A percentile compares a stretch with the other conserved stretches of the same genome.
phyloP scores from a whole-genome alignment of 176 grass and related monocot genomes.

The Microstegium vimineum region DNA sequence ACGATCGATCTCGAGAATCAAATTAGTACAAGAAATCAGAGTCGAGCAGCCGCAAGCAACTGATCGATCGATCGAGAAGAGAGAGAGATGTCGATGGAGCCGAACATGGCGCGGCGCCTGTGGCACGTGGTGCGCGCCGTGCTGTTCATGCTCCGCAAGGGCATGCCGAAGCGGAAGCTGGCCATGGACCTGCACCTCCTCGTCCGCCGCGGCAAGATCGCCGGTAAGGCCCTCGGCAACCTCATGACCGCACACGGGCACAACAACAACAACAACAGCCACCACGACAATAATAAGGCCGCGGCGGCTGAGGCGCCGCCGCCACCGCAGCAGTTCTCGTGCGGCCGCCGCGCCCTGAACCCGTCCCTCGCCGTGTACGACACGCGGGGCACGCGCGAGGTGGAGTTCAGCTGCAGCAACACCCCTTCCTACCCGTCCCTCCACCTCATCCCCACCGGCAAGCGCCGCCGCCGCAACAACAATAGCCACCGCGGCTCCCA shows the following conservation, averaged over 20 bases:
- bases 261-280: too few species aligned
- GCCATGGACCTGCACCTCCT: slow-evolving; percentile 72
- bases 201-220: slow-evolving; percentile 79
- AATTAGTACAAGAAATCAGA: background rate
- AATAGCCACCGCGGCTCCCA: slow-evolving; percentile 10
- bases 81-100: slow-evolving; percentile 1
- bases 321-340: slow-evolving; percentile 13
- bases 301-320: background rate
- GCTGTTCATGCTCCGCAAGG: slow-evolving; percentile 71
- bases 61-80: background rate
- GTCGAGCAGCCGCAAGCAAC: background rate
- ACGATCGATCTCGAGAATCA: background rate
- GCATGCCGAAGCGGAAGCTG: slow-evolving; percentile 79
- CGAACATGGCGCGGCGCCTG: slow-evolving; percentile 48
- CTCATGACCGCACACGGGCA: slow-evolving; percentile 41
- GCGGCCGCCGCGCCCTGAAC: slow-evolving; percentile 34
- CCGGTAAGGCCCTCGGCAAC: slow-evolving; percentile 65
- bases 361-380: slow-evolving; percentile 32
- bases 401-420: slow-evolving; percentile 97
- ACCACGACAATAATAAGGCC: slow-evolving; percentile 6
- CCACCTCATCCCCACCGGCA: slow-evolving; percentile 27
- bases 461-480: slow-evolving; percentile 25
- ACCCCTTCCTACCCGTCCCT: slow-evolving; percentile 62
- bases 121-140: slow-evolving; percentile 70
- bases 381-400: slow-evolving; percentile 41